Evolutionary conservation across 305 asterid genomes (phyloP), one percentile per base, ranked within the genome.

Genomic region (Fraxinus sp.): DNA sequence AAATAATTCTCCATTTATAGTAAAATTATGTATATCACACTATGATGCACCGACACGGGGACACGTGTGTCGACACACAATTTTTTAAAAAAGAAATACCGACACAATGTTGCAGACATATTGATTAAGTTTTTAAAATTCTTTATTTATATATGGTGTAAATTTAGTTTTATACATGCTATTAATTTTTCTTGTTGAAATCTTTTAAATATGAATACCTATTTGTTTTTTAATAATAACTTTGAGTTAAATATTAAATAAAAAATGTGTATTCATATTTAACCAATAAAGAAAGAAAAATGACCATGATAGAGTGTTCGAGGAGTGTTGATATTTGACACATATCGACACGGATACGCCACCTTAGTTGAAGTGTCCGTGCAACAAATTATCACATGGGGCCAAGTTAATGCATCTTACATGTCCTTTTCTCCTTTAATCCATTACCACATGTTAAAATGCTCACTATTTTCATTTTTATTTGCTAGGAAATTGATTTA

Each of bases 401-500:
- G 24, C 24, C 18, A 55, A 55, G 64, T n/a, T 55, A n/a, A 55
- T 55, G 64, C 24, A 55, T 16, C 24, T 55, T 16, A n/a, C 24
- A n/a, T 55, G 20, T 55, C 24, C 3, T n/a, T 18, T 37, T 46
- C 66, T 24, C 73, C 73, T 64, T 24, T 24, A 64, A 64, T 9
- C 73, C 33, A 55, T 55, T 55, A 55, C 33, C 16, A 24, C n/a
- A 64, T 24, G 73, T 30, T 68, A 4, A 68, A 26, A 11, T 71
- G 37, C 73, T 64, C 33, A 64, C 14, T 13, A 18, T 55, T 39
- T 26, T 68, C 4, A 11, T 26, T 30, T 39, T 78, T 85, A 37
- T n/a, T 70, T 79, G 82, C 66, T 96, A 96, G 98, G 99, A 94
- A 85, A 91, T 96, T 86, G 98, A 94, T 86, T 79, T 94, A 90